Percentiles rank a stretch among this genome's conserved stretches.
Conservation (phyloP, 345 rosid genomes). For the Eucalyptus microcorys region DNA sequence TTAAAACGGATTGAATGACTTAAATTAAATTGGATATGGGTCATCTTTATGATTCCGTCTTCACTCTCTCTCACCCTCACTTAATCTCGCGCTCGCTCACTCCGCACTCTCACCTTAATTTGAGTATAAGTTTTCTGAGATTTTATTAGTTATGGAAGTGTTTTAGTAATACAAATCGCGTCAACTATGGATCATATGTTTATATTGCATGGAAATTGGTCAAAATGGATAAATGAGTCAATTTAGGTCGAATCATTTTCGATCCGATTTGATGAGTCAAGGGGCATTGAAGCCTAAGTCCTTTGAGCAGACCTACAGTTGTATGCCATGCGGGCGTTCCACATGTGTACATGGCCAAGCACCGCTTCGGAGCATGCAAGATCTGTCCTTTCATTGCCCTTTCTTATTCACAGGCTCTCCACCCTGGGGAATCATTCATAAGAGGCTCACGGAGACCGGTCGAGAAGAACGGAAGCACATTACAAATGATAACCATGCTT, state of each 20-base stretch:
- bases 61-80: not conserved
- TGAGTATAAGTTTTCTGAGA: not conserved
- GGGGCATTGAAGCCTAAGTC: not conserved
- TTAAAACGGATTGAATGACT: accelerated
- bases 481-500: not conserved
- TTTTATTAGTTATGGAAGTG: not conserved
- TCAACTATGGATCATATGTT: not conserved
- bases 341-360: not conserved
- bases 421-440: not conserved
- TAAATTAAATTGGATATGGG: too few relatives aligned
- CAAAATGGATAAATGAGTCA: not conserved
- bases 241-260: not conserved
- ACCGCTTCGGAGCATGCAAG: not conserved
- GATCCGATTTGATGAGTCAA: not conserved
- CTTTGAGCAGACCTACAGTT: not conserved
- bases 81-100: not conserved
- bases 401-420: not conserved
- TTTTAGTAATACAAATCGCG: not conserved
- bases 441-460: not conserved
- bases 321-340: not conserved
- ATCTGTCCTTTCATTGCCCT: not conserved
- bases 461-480: not conserved
- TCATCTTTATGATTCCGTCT: not conserved
- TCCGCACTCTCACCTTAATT: accelerated
- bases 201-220: too few relatives aligned